These are phyloP conservation scores for Trametes gibbosa DNA, from an alignment of 768 basidiomycete species.

Conservation along the genomic window DNA sequence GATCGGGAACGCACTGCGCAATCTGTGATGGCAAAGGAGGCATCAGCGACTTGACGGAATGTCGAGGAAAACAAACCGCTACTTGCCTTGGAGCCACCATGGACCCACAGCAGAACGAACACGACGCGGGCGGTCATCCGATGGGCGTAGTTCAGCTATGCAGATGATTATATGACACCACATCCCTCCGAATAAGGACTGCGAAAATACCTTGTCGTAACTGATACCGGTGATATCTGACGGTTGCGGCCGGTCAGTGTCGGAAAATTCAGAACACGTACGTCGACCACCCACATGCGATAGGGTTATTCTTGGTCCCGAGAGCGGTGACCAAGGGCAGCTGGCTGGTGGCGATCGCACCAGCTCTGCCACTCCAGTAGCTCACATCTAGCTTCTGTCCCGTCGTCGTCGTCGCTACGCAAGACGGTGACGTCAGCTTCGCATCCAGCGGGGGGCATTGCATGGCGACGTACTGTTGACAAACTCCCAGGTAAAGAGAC, in stretches of 20 bases:
- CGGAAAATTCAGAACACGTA: background rate
- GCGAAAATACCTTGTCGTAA: constrained; percentile 41
- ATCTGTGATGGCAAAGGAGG: background rate
- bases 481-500: constrained; percentile 30
- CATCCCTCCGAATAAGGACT: constrained; percentile 5
- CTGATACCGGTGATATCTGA: constrained; percentile 53
- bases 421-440: background rate
- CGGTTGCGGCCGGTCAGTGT: background rate
- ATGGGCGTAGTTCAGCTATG: constrained; percentile 42
- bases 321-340: constrained; percentile 55
- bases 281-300: constrained; percentile 34
- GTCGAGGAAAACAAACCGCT: background rate
- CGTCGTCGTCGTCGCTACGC: constrained; percentile 24
- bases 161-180: background rate
- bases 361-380: constrained; percentile 37
- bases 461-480: constrained; percentile 21
- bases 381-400: constrained; percentile 22
- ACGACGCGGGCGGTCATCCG: constrained; percentile 48
- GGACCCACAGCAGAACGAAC: constrained; percentile 48
- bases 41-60: background rate
- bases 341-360: constrained; percentile 45
- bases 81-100: constrained; percentile 42
- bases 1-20: background rate
- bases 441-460: background rate
- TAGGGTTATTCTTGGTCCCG: constrained; percentile 59